A percentile compares a stretch with the other conserved stretches of the same genome.
phyloP scores from a whole-genome alignment of 2,329 filamentous ascomycete genomes.

The Rachicladosporium sp. region DNA sequence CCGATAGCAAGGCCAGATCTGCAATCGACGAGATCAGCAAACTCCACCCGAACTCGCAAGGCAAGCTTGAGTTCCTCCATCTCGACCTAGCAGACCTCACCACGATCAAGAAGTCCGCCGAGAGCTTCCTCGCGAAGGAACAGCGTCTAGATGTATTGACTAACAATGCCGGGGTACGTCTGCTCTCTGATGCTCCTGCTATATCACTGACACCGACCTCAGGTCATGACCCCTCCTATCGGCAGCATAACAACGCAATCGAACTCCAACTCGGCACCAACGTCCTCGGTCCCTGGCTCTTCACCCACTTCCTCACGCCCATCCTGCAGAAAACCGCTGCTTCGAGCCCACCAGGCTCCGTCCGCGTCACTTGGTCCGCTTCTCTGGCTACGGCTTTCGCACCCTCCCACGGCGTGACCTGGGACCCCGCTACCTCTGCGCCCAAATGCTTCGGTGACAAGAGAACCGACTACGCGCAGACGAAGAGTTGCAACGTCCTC shows the following conservation, averaged over 20 bases:
- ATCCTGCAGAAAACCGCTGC: slow-evolving; percentile 18
- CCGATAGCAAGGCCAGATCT: slow-evolving; percentile 29
- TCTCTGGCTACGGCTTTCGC: slow-evolving; percentile 14
- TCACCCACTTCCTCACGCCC: slow-evolving; percentile 21
- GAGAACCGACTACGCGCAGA: slow-evolving; percentile 15
- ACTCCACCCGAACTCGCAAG: slow-evolving; percentile 25
- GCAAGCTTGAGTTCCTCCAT: slow-evolving; percentile 32
- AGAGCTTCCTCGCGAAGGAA: slow-evolving; percentile 25
- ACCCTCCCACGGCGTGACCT: slow-evolving; percentile 11
- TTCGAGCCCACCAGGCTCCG: slow-evolving; percentile 11
- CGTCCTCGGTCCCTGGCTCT: slow-evolving; percentile 22
- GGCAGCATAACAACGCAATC: slow-evolving; percentile 23
- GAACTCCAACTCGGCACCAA: slow-evolving; percentile 26
- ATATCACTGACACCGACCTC: background rate
- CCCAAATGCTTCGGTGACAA: slow-evolving; percentile 10
- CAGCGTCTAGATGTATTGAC: slow-evolving; percentile 28
- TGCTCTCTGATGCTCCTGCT: background rate
- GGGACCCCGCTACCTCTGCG: slow-evolving; percentile 7
- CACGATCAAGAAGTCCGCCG: slow-evolving; percentile 22
- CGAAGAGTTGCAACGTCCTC: slow-evolving; percentile 19
- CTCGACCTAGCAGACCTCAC: slow-evolving; percentile 31
- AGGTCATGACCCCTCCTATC: slow-evolving; percentile 21
- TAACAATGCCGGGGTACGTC: slow-evolving; percentile 28
- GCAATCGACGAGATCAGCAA: slow-evolving; percentile 36
- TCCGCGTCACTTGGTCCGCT: slow-evolving; percentile 21